These are phyloP conservation scores for Phialocephala subalpina DNA, from an alignment of 2,329 filamentous ascomycete genomes.

Conservation along the genomic window DNA sequence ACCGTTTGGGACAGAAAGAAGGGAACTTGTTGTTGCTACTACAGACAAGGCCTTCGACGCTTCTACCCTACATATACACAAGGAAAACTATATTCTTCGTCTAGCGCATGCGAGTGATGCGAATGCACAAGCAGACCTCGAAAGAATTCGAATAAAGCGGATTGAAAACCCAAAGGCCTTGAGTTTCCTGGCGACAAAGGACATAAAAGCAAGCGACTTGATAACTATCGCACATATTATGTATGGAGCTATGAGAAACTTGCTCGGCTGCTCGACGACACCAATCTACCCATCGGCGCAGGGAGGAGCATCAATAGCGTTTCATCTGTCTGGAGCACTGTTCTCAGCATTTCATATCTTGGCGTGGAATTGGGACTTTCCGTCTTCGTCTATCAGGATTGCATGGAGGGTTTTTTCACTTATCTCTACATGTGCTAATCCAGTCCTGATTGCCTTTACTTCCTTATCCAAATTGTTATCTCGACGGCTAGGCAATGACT, in stretches of 20 bases:
- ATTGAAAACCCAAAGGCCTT: background rate
- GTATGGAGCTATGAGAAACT: background rate
- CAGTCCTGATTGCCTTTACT: background rate
- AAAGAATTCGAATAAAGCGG: background rate
- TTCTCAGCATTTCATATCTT: constrained; percentile 10
- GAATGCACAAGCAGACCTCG: too few relatives aligned
- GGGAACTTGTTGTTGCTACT: background rate
- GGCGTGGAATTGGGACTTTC: constrained; percentile 11
- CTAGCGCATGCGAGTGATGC: too few relatives aligned
- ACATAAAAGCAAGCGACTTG: background rate
- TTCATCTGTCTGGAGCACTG: background rate
- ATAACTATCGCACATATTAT: background rate
- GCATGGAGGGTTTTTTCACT: background rate
- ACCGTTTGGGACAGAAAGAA: constrained; percentile 11
- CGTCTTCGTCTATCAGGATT: background rate
- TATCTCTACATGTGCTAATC: background rate
- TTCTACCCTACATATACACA: too few relatives aligned
- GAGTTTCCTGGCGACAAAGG: background rate
- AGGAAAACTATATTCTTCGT: too few relatives aligned
- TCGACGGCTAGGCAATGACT: too few relatives aligned
- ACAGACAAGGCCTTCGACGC: background rate
- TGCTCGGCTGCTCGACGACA: background rate
- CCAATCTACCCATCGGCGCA: background rate
- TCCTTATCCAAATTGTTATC: background rate
- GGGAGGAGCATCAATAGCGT: background rate